phyloP scores from a whole-genome alignment of 202 grass and related monocot genomes.

The Zoysia matrella region DNA sequence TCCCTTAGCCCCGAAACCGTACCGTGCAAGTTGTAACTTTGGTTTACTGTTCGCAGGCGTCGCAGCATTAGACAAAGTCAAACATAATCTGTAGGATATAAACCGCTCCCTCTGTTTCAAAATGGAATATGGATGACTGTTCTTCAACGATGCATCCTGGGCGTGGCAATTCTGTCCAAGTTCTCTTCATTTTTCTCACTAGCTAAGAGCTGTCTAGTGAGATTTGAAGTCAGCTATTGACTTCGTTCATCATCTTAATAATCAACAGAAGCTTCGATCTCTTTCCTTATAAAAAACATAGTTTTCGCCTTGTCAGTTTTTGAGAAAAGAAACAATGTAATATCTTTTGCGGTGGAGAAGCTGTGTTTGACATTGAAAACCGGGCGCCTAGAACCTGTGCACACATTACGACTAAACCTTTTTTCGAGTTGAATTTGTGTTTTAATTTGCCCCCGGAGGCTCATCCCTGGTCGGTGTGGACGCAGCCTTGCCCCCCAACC shows the following conservation, averaged over 20 bases:
- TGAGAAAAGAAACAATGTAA: too few relatives aligned
- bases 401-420: not conserved
- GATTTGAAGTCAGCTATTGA: not conserved
- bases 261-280: not conserved
- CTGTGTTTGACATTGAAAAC: slow-evolving; percentile 16
- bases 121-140: not conserved
- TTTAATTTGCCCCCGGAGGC: not conserved
- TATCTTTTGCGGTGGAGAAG: not conserved
- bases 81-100: slow-evolving; percentile 3
- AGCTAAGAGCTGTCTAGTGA: too few relatives aligned
- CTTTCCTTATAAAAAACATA: too few relatives aligned
- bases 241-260: not conserved
- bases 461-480: slow-evolving; percentile 26
- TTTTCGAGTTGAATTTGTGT: not conserved
- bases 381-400: not conserved
- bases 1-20: not conserved
- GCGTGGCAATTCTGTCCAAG: not conserved
- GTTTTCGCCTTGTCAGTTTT: too few relatives aligned
- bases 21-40: slow-evolving; percentile 5
- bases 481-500: slow-evolving; percentile 18
- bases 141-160: not conserved
- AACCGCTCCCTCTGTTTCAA: not conserved
- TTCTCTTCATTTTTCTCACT: not conserved
- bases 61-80: slow-evolving; percentile 1
- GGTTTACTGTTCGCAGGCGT: not conserved